A percentile compares a stretch with the other conserved stretches of the same genome.
phyloP scores from a whole-genome alignment of 352 stramenopile species.

The Pythium inflatum region DNA sequence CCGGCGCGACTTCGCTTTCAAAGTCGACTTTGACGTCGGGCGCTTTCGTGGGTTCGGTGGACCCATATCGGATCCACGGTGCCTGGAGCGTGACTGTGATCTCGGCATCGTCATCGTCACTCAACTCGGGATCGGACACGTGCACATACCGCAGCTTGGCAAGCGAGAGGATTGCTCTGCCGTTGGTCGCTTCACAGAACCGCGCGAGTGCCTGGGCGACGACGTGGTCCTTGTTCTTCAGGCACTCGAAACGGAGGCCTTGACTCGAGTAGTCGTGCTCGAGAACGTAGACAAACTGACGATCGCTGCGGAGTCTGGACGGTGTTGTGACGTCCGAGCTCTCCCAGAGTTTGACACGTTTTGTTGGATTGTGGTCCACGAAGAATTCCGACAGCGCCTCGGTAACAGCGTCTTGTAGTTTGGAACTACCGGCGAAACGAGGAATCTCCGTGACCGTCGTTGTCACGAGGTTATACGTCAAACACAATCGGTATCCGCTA shows the following conservation, averaged over 20 bases:
- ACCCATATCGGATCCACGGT: conserved; percentile 25
- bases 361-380: too few relatives aligned
- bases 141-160: conserved; percentile 24
- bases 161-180: conserved; percentile 16
- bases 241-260: conserved; percentile 20
- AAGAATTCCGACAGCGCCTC: not conserved
- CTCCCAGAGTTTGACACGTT: not conserved
- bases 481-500: conserved; percentile 22
- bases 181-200: conserved; percentile 17
- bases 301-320: too few relatives aligned
- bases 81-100: conserved; percentile 6
- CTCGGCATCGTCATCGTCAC: conserved; percentile 8
- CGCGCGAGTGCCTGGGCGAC: conserved; percentile 22
- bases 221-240: conserved; percentile 28
- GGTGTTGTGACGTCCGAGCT: too few relatives aligned
- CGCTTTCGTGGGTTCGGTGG: not conserved
- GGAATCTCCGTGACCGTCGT: conserved; percentile 8
- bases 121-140: conserved; percentile 15
- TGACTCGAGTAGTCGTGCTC: conserved; percentile 27
- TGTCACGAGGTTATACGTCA: conserved; percentile 33
- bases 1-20: conserved; percentile 3
- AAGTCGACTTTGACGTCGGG: not conserved
- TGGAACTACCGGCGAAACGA: conserved; percentile 12
- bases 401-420: not conserved
- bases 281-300: conserved; percentile 32